Conservation (phyloP, 257 asterid genomes). For the Solanum dulcamara region DNA sequence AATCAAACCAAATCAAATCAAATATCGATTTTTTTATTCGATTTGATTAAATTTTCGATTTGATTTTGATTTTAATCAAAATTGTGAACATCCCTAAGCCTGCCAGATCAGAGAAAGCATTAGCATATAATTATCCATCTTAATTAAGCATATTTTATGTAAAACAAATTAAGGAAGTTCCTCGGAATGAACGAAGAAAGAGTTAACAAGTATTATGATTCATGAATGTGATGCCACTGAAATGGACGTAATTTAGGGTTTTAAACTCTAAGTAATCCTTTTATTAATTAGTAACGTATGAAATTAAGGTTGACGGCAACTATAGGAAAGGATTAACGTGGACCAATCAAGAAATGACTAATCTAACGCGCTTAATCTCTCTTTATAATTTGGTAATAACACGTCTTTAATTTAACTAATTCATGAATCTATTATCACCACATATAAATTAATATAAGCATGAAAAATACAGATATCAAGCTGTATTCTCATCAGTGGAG, state of each 20-base stretch:
- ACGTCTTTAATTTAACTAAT: background rate
- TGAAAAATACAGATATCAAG: background rate
- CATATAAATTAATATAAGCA: background rate
- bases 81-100: too few relatives aligned
- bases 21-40: too few relatives aligned
- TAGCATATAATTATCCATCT: background rate
- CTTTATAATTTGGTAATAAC: background rate
- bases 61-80: too few relatives aligned
- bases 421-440: background rate
- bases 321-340: background rate
- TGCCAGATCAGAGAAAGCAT: background rate
- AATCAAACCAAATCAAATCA: too few relatives aligned
- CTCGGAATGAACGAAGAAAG: background rate
- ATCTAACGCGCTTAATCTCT: background rate
- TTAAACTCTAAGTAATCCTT: background rate
- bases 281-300: background rate
- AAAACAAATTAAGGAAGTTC: background rate
- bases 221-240: background rate
- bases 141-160: background rate
- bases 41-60: too few relatives aligned
- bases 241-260: background rate
- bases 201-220: background rate
- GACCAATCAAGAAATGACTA: background rate
- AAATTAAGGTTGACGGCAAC: background rate
- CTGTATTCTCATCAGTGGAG: background rate